Evolutionary conservation across 2,329 filamentous ascomycete species (phyloP).

Genomic region (Epichloe sibirici): DNA sequence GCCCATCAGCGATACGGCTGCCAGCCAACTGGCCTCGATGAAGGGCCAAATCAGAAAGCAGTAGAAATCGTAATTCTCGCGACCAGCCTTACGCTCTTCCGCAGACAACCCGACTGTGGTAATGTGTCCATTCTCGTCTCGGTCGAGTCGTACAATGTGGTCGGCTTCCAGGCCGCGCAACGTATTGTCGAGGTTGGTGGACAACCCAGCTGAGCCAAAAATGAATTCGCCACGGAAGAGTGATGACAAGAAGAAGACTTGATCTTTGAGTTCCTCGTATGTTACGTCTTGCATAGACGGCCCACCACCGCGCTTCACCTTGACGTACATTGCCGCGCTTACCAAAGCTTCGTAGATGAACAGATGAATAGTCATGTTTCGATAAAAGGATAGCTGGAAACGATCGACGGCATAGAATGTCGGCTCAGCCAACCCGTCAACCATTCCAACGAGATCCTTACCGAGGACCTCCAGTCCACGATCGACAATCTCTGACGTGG

Average conservation of each 20-base stretch:
- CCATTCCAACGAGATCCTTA: constrained; percentile 70
- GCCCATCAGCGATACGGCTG: constrained; percentile 76
- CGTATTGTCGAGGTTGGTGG: constrained; percentile 69
- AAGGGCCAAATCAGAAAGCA: constrained; percentile 99
- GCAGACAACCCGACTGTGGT: constrained; percentile 61
- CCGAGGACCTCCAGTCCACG: constrained; percentile 86
- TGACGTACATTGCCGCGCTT: constrained; percentile 79
- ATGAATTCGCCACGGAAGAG: constrained; percentile 96
- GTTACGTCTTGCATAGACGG: constrained; percentile 67
- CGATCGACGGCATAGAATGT: constrained; percentile 92
- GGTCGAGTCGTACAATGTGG: constrained; percentile 57
- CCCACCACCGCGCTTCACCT: constrained; percentile 83
- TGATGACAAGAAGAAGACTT: constrained; percentile 82
- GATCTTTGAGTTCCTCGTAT: constrained; percentile 59
- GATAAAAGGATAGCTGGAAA: constrained; percentile 95
- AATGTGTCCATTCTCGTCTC: constrained; percentile 43
- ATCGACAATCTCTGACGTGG: constrained; percentile 72
- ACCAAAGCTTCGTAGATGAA: constrained; percentile 92
- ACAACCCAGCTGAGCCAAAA: constrained; percentile 77
- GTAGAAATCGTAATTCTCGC: constrained; percentile 97
- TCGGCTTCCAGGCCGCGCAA: constrained; percentile 67
- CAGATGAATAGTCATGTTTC: constrained; percentile 98
- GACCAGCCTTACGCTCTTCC: constrained; percentile 61
- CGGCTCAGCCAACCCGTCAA: constrained; percentile 71
- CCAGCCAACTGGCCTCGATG: constrained; percentile 88